phyloP scores from a whole-genome alignment of 495 filamentous ascomycete species.

The Penicillium dipodomyicola region DNA sequence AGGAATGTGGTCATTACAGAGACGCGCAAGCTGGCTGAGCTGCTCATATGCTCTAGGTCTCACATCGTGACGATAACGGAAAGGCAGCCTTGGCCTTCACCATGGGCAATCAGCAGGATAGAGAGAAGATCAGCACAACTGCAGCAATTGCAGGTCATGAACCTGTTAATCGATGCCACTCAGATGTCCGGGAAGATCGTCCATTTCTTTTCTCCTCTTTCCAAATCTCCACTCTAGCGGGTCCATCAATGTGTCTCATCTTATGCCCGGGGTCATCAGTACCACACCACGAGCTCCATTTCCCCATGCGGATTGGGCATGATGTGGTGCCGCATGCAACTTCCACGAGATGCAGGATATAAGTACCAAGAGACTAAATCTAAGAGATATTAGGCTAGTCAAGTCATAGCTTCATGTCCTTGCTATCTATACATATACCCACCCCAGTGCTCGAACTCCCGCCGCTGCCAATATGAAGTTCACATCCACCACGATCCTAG shows the following conservation, averaged over 20 bases:
- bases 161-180: not conserved
- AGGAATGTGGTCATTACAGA: slow-evolving; percentile 18
- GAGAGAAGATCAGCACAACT: slow-evolving; percentile 14
- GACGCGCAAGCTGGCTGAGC: slow-evolving; percentile 12
- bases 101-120: not conserved
- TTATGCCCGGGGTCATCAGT: slow-evolving; percentile 7
- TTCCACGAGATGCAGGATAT: slow-evolving; percentile 9
- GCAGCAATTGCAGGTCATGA: not conserved
- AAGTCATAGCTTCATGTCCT: not conserved
- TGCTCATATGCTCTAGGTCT: not conserved
- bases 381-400: not conserved
- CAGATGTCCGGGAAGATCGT: not conserved
- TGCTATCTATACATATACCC: not conserved
- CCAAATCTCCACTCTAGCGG: slow-evolving; percentile 8
- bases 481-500: slow-evolving; percentile 17
- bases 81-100: not conserved
- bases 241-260: slow-evolving; percentile 8
- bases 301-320: slow-evolving; percentile 25
- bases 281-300: slow-evolving; percentile 12
- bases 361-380: slow-evolving; percentile 2
- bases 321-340: slow-evolving; percentile 23
- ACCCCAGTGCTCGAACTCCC: too few relatives aligned
- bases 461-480: slow-evolving; percentile 30
- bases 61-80: slow-evolving; percentile 13
- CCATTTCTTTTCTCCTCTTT: not conserved